Percentiles rank a stretch among this genome's conserved stretches.
Evolutionary conservation across 1,139 yeast species (phyloP).

Genomic region (Candida sp.): DNA sequence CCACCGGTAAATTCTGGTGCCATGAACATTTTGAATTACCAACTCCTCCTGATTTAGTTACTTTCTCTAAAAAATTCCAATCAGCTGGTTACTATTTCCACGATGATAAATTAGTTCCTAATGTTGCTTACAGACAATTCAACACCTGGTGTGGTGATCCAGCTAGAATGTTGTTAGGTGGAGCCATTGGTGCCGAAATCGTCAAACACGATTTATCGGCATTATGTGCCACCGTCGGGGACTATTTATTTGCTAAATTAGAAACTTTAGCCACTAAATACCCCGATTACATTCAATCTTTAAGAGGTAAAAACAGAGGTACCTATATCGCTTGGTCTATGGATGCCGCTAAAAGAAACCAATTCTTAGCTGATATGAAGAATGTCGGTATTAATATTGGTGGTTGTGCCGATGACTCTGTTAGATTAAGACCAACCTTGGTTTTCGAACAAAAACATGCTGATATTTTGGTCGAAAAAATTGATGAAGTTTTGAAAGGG

Average conservation of each 20-base stretch:
- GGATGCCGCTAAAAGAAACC: conserved; percentile 51
- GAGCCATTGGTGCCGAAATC: conserved; percentile 64
- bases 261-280: conserved; percentile 47
- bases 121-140: conserved; percentile 76
- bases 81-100: conserved; percentile 82
- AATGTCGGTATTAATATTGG: conserved; percentile 70
- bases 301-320: conserved; percentile 74
- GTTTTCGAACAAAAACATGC: conserved; percentile 77
- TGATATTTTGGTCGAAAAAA: conserved; percentile 52
- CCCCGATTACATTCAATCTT: conserved; percentile 48
- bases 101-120: conserved; percentile 67
- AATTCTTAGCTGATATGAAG: conserved; percentile 56
- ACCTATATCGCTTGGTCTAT: conserved; percentile 81
- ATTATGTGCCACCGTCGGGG: conserved; percentile 59
- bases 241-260: conserved; percentile 54
- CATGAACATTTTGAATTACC: conserved; percentile 77
- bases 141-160: conserved; percentile 95
- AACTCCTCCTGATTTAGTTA: conserved; percentile 76
- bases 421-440: conserved; percentile 76
- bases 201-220: conserved; percentile 55
- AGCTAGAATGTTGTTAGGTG: conserved; percentile 70
- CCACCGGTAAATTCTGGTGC: conserved; percentile 84
- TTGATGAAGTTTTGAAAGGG: conserved; percentile 45
- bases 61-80: conserved; percentile 83
- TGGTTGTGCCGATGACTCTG: conserved; percentile 72